Conservation (phyloP, 176 grass and related monocot species). For the Zizania latifolia region DNA sequence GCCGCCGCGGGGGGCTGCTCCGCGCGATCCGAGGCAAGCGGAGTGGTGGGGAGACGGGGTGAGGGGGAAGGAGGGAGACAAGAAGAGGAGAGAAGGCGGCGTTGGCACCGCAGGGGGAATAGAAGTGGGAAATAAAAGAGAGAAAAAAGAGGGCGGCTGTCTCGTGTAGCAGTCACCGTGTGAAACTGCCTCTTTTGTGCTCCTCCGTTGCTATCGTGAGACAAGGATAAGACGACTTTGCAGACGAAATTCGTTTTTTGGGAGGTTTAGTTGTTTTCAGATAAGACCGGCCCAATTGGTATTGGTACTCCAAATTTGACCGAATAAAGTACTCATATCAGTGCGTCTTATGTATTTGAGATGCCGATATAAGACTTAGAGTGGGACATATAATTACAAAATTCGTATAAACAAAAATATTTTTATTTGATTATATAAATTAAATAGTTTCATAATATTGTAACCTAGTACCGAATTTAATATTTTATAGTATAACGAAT, state of each 20-base stretch:
- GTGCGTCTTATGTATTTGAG: too few species aligned
- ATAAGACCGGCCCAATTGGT: background rate
- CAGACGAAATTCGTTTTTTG: background rate
- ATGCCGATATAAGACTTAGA: too few species aligned
- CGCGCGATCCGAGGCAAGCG: slow-evolving; percentile 23
- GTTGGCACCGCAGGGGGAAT: slow-evolving; percentile 16
- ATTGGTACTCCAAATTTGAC: background rate
- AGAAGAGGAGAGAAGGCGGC: background rate
- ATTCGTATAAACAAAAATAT: too few species aligned
- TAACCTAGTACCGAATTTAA: too few species aligned
- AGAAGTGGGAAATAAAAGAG: background rate
- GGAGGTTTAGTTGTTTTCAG: background rate
- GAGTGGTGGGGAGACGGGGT: background rate
- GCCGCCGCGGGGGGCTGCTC: background rate
- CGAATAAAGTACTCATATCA: background rate
- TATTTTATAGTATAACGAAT: too few species aligned
- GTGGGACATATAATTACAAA: too few species aligned
- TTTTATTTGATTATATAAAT: too few species aligned
- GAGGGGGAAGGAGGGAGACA: background rate
- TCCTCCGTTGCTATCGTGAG: background rate
- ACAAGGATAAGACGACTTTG: background rate
- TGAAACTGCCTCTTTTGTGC: background rate
- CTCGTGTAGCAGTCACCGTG: background rate
- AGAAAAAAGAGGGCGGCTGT: background rate
- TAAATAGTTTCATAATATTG: too few species aligned